phyloP scores from a whole-genome alignment of 306 rosid genomes.

The Biancaea sappan region DNA sequence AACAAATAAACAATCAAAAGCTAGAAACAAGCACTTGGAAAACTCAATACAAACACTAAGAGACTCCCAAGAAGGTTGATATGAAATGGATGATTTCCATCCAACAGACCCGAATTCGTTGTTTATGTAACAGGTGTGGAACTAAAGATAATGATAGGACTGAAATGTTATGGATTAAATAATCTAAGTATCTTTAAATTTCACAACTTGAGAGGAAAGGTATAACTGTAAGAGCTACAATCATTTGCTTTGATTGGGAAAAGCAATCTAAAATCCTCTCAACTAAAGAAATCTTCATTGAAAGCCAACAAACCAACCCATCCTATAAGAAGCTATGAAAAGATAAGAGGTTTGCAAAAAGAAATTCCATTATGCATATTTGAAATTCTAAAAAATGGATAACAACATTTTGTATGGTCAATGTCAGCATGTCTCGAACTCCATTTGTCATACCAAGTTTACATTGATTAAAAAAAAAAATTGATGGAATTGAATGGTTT shows the following conservation, averaged over 20 bases:
- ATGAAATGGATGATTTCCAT: neutral
- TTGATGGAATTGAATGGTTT: neutral
- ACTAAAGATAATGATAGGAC: neutral
- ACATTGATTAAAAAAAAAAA: too few relatives aligned
- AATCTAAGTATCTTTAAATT: neutral
- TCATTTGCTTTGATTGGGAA: neutral
- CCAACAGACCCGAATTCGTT: neutral
- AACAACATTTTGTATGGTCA: neutral
- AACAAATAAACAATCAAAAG: neutral
- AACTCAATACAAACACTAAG: neutral
- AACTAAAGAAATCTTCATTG: neutral
- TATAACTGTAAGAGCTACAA: neutral
- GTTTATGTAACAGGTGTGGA: neutral
- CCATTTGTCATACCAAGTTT: neutral
- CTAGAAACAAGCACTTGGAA: neutral
- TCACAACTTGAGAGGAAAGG: neutral
- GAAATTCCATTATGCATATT: constrained; percentile 4
- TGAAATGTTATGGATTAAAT: neutral
- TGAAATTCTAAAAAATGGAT: neutral
- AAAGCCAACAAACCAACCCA: too few relatives aligned
- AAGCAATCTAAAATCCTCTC: neutral
- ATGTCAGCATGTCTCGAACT: neutral
- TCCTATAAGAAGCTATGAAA: neutral
- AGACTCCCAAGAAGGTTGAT: neutral
- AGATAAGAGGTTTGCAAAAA: neutral